phyloP scores from a whole-genome alignment of 164 flowering plant genomes.

The Vitis labrusca region DNA sequence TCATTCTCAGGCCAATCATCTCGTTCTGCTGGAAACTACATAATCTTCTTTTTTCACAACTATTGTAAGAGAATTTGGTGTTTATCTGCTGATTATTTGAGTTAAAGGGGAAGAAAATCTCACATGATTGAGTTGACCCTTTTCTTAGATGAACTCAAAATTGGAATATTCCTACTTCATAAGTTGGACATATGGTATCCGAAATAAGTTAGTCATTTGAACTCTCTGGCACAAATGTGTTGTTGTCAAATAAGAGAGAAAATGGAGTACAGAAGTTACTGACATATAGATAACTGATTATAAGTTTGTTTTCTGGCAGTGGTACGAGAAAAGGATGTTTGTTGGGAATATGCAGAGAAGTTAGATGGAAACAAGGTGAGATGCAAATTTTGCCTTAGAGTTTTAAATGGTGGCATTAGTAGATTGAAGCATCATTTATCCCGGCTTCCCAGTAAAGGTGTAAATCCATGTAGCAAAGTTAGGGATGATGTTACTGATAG shows the following conservation, averaged over 20 bases:
- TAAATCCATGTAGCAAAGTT: slow-evolving; percentile 88
- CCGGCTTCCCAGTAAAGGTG: slow-evolving; percentile 91
- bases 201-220: too few relatives aligned
- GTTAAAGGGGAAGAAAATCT: too few relatives aligned
- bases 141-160: too few relatives aligned
- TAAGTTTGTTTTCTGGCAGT: slow-evolving; percentile 36
- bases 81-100: too few relatives aligned
- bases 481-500: slow-evolving; percentile 86
- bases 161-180: too few relatives aligned
- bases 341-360: slow-evolving; percentile 96
- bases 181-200: not conserved
- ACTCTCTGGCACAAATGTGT: not conserved
- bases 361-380: slow-evolving; percentile 89
- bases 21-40: not conserved
- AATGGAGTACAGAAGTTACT: not conserved
- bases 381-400: slow-evolving; percentile 78
- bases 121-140: too few relatives aligned
- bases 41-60: too few relatives aligned
- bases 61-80: too few relatives aligned
- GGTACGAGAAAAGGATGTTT: slow-evolving; percentile 93
- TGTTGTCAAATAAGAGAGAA: not conserved
- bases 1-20: not conserved
- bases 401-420: slow-evolving; percentile 89
- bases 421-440: slow-evolving; percentile 92
- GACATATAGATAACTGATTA: not conserved